Evolutionary conservation across 2,329 filamentous ascomycete genomes (phyloP), one percentile per base, ranked within the genome.

Genomic region (Aspergillus sclerotialis): DNA sequence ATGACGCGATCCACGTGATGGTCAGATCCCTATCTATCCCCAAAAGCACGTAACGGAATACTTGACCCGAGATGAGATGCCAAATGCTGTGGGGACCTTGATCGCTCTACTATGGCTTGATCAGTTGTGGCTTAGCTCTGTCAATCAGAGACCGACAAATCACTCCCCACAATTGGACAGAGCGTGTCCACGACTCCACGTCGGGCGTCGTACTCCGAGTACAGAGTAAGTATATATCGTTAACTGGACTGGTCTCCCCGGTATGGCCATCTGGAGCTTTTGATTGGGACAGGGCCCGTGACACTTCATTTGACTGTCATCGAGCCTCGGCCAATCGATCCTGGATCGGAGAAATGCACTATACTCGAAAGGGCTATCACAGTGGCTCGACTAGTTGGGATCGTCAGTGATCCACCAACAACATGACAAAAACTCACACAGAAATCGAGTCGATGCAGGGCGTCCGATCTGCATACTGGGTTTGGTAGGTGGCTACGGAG

Each of bases 261-360:
- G 35, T 37, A 29, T 36, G 43, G 17, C 43, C 38, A 33, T 38
- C 21, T 28, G 7, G 8, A 31, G 23, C 7, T 11, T n/a, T 17
- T 46, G 42, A 50, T 50, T 50, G 47, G 47, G 13, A 29, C 6
- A 6, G n/a, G 17, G 16, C 30, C 33, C 31, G 44, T 43, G 36
- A 39, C 41, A 40, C 36, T 46, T 44, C 45, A 46, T 48, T 46
- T 44, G 32, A 27, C 35, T 36, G 38, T 36, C 40, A 38, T 25
- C 25, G 18, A 14, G 11, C 35, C 23, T 38, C 21, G 11, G 35
- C 47, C 47, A 50, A 48, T 47, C 39, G 42, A 23, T 18, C 28
- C 30, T 6, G 6, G 19, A 31, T 26, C 10, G 33, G 16, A n/a
- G 19, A 30, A 15, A 42, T 46, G 43, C 42, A 45, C 43, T 37